Percentiles rank a stretch among this genome's conserved stretches.
Conservation (phyloP, 106 monocot species). For the Iris macrosiphon region DNA sequence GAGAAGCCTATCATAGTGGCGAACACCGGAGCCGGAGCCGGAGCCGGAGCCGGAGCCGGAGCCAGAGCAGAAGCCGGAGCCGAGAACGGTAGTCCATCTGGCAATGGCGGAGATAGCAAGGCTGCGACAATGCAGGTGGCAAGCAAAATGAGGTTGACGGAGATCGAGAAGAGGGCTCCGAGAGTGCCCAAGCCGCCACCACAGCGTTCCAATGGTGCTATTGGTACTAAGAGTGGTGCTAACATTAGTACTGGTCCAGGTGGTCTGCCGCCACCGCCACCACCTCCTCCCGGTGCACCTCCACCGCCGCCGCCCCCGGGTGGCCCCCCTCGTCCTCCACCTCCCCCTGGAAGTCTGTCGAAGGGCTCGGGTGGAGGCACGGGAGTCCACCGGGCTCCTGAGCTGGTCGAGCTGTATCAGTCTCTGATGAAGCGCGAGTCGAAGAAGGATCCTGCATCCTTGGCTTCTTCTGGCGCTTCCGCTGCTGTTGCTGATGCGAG, state of each 20-base stretch:
- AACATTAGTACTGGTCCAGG: constrained; percentile 8
- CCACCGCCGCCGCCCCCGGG: constrained; percentile 33
- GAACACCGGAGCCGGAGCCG: background rate
- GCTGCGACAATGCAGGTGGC: constrained; percentile 29
- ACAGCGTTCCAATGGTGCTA: constrained; percentile 12
- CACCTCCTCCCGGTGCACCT: constrained; percentile 26
- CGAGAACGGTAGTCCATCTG: constrained; percentile 21
- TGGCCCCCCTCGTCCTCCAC: constrained; percentile 46
- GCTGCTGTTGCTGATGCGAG: constrained; percentile 43
- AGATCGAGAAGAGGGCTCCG: constrained; percentile 80
- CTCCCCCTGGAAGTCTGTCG: constrained; percentile 35
- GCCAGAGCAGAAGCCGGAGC: background rate
- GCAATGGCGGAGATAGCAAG: constrained; percentile 16
- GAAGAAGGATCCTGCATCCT: constrained; percentile 44
- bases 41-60: background rate
- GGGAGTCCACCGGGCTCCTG: constrained; percentile 86
- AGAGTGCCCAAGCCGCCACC: constrained; percentile 81
- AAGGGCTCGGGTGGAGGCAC: constrained; percentile 34
- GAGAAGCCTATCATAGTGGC: constrained; percentile 29
- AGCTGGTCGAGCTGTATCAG: constrained; percentile 92
- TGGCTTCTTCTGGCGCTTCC: constrained; percentile 36
- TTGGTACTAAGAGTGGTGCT: constrained; percentile 1
- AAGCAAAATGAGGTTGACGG: constrained; percentile 76
- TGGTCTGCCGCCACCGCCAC: constrained; percentile 35
- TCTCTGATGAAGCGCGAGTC: constrained; percentile 89